Conservation (phyloP, 208 protist species). For the Wallacemonas rigidus region DNA sequence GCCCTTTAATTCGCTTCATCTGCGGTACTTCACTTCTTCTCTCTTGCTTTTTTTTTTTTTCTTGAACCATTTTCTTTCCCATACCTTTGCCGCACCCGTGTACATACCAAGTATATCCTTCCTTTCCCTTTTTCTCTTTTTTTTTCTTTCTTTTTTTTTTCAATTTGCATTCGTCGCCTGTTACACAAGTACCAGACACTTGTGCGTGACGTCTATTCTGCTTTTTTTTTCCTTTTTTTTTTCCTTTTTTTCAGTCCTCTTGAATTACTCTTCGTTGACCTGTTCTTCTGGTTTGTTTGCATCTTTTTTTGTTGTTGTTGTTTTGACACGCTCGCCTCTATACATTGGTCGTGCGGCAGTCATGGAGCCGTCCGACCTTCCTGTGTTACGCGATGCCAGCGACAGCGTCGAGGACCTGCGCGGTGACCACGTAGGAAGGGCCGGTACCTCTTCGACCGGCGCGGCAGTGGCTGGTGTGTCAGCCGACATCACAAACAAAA, state of each 20-base stretch:
- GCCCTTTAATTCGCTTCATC: too few relatives aligned
- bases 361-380: not conserved
- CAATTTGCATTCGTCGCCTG: not conserved
- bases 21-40: too few relatives aligned
- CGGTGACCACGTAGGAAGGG: not conserved
- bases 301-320: not conserved
- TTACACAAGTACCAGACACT: not conserved
- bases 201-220: constrained; percentile 1
- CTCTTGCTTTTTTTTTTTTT: too few relatives aligned
- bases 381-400: not conserved
- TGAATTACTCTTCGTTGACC: not conserved
- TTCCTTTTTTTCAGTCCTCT: constrained; percentile 22
- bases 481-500: not conserved
- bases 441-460: not conserved
- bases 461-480: not conserved
- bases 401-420: not conserved
- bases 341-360: too few relatives aligned
- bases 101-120: too few relatives aligned
- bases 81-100: too few relatives aligned
- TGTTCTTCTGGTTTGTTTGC: not conserved
- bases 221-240: constrained; percentile 15
- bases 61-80: too few relatives aligned
- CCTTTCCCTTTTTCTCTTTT: constrained; percentile 12
- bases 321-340: not conserved
- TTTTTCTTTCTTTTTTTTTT: constrained; percentile 2